phyloP scores from a whole-genome alignment of 2,329 filamentous ascomycete genomes.

The Aspergillus fischeri region DNA sequence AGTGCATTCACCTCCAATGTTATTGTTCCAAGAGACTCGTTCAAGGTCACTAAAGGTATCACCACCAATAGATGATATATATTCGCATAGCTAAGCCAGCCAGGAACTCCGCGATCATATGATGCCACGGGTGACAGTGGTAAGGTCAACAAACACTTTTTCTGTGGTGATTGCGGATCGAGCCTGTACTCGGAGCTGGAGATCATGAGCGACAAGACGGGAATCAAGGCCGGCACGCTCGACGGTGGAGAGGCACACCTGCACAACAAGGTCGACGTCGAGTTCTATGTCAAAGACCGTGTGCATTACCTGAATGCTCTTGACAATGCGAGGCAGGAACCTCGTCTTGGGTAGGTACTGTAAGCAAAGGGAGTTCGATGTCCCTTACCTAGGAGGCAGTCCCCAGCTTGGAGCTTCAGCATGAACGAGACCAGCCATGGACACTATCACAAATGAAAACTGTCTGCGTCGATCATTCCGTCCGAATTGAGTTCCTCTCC shows the following conservation, averaged over 20 bases:
- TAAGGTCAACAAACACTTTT: conserved; percentile 55
- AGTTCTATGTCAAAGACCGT: conserved; percentile 53
- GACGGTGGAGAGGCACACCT: conserved; percentile 47
- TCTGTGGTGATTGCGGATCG: conserved; percentile 51
- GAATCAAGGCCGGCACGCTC: conserved; percentile 50
- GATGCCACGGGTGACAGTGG: conserved; percentile 48
- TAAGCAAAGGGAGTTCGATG: neutral
- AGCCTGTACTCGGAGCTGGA: conserved; percentile 52
- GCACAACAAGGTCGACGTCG: conserved; percentile 43
- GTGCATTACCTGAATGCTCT: conserved; percentile 41
- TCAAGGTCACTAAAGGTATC: conserved; percentile 49
- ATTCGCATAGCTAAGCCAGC: neutral
- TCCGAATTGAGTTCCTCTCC: too few species aligned
- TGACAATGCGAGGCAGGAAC: conserved; percentile 49
- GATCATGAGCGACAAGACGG: conserved; percentile 48
- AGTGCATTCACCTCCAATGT: conserved; percentile 54
- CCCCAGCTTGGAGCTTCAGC: too few species aligned
- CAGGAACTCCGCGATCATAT: conserved; percentile 47
- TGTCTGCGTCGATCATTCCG: too few species aligned
- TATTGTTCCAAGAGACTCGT: conserved; percentile 45
- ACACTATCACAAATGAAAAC: too few species aligned
- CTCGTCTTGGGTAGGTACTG: conserved; percentile 15
- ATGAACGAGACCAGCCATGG: too few species aligned
- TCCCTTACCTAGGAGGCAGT: neutral
- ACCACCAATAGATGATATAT: neutral